phyloP scores from a whole-genome alignment of 148 eudicot genomes.

The Silene conica region DNA sequence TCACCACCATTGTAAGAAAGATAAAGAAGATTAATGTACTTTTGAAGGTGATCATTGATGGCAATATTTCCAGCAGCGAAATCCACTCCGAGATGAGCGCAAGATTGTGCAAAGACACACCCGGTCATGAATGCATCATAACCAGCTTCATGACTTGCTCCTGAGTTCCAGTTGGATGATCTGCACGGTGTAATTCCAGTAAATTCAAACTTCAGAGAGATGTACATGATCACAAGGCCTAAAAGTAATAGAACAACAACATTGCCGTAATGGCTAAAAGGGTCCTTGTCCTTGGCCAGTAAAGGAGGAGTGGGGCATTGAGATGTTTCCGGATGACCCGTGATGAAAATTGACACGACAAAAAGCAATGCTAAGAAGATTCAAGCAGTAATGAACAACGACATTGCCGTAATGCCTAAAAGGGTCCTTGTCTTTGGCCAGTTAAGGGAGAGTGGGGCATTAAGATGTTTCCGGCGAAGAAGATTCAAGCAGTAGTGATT shows the following conservation, averaged over 20 bases:
- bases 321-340: not conserved
- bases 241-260: not conserved
- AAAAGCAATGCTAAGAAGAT: not conserved
- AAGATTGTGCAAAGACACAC: conserved; percentile 80
- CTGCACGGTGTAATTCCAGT: conserved; percentile 32
- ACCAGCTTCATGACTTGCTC: conserved; percentile 95
- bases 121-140: conserved; percentile 99
- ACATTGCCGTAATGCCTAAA: not conserved
- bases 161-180: conserved; percentile 92
- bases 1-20: conserved; percentile 84
- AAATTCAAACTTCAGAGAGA: conserved; percentile 14
- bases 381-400: no score
- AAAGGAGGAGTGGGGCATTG: not conserved
- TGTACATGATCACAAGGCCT: not conserved
- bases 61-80: conserved; percentile 30
- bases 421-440: not conserved
- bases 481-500: not conserved
- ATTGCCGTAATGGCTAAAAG: not conserved
- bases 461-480: not conserved
- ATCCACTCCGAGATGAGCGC: conserved; percentile 52
- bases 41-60: conserved; percentile 55
- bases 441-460: not conserved
- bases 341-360: not conserved
- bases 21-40: conserved; percentile 64
- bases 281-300: not conserved